phyloP scores from a whole-genome alignment of 2,329 filamentous ascomycete species.

The Fusarium chaquense region DNA sequence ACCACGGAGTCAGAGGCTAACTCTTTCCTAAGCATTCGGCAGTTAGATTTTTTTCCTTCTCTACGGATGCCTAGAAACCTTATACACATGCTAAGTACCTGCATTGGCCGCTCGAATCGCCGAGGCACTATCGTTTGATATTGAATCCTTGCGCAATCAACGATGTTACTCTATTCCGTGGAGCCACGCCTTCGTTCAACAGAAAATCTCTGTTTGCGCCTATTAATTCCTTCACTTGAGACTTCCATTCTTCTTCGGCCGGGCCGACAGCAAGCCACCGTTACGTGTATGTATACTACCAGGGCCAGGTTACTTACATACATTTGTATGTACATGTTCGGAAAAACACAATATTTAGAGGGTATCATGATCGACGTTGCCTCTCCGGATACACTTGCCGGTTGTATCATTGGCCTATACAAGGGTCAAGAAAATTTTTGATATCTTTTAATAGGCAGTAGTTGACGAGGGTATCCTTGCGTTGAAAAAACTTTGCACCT shows the following conservation, averaged over 20 bases:
- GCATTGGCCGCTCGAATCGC: constrained; percentile 23
- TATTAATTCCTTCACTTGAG: constrained; percentile 17
- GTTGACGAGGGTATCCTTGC: constrained; percentile 9
- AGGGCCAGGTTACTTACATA: neutral
- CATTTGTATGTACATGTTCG: neutral
- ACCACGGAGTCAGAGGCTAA: neutral
- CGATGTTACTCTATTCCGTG: constrained; percentile 34
- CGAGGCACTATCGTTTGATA: constrained; percentile 31
- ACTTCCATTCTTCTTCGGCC: constrained; percentile 17
- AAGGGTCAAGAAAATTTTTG: constrained; percentile 15
- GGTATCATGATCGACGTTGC: constrained; percentile 21
- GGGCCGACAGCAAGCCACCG: constrained; percentile 17
- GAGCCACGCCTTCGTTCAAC: constrained; percentile 10
- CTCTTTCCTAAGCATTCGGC: constrained; percentile 12
- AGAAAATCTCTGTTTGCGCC: constrained; percentile 22
- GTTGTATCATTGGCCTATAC: neutral
- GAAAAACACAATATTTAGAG: constrained; percentile 1
- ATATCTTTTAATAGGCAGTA: constrained; percentile 7
- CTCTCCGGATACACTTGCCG: constrained; percentile 17
- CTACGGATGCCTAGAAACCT: neutral
- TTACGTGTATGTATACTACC: neutral
- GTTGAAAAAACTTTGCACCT: neutral
- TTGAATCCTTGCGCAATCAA: constrained; percentile 15
- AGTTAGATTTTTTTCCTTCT: constrained; percentile 20
- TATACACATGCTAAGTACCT: neutral